phyloP scores from a whole-genome alignment of 192 early-diverging fungal genomes.

The Entomortierella lignicola region DNA sequence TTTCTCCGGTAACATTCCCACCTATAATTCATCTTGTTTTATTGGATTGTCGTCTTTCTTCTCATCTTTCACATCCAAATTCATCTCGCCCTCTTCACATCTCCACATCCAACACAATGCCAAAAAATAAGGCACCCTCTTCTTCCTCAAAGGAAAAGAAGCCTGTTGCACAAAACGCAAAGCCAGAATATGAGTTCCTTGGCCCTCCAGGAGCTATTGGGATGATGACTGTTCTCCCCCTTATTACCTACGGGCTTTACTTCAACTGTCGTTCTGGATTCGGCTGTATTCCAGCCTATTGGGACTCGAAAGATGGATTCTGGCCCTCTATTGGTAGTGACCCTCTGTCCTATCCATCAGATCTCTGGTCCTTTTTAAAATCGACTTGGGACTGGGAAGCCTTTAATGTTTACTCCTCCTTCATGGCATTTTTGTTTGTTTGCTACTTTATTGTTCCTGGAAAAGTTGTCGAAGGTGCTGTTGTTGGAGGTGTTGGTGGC shows the following conservation, averaged over 20 bases:
- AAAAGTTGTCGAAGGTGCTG: conserved; percentile 64
- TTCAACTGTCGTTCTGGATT: conserved; percentile 49
- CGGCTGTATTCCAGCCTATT: conserved; percentile 47
- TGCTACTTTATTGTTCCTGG: conserved; percentile 80
- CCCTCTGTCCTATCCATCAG: conserved; percentile 3
- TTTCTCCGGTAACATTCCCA: not conserved
- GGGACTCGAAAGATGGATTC: conserved; percentile 59
- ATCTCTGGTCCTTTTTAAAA: conserved; percentile 40
- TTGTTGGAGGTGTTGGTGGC: conserved; percentile 48
- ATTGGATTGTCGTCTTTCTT: not conserved
- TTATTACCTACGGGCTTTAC: conserved; percentile 59
- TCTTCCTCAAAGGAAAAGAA: not conserved
- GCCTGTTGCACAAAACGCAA: conserved; percentile 64
- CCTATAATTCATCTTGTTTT: not conserved
- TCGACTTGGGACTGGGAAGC: conserved; percentile 59
- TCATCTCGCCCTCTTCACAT: not conserved
- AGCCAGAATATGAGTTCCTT: conserved; percentile 87
- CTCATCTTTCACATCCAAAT: not conserved
- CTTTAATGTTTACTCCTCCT: conserved; percentile 70
- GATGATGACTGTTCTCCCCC: conserved; percentile 62
- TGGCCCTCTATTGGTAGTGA: conserved; percentile 61
- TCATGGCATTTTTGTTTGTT: conserved; percentile 76
- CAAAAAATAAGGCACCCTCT: not conserved
- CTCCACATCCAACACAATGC: not conserved
- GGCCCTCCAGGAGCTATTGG: conserved; percentile 70